Conservation (phyloP, 768 basidiomycete genomes). For the Collybia sordida region DNA sequence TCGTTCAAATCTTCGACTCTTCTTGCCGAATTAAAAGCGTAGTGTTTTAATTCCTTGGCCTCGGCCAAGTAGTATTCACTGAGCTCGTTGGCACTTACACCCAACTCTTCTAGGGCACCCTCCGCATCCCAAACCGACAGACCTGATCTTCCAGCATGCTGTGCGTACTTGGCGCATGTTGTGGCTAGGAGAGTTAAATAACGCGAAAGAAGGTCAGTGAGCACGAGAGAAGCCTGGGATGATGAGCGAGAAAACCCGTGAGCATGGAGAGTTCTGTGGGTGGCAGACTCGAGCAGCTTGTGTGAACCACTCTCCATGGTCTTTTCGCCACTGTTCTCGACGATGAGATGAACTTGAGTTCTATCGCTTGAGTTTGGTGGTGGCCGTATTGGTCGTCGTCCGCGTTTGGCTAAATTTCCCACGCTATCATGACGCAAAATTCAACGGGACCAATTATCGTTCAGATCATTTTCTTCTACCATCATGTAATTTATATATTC, state of each 20-base stretch:
- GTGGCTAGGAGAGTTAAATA: conserved; percentile 67
- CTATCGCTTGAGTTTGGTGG: background rate
- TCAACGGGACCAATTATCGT: too few relatives aligned
- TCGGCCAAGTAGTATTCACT: conserved; percentile 65
- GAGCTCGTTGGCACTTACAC: conserved; percentile 69
- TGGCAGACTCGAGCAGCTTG: conserved; percentile 66
- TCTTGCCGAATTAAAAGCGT: conserved; percentile 60
- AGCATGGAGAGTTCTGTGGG: conserved; percentile 71
- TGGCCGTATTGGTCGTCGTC: conserved; percentile 6
- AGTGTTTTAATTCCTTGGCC: conserved; percentile 66
- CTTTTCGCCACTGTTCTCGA: conserved; percentile 6
- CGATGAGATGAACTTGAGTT: conserved; percentile 2
- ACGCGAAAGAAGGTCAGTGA: conserved; percentile 75
- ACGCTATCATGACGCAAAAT: conserved; percentile 10
- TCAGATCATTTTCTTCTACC: too few relatives aligned
- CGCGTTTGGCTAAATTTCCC: conserved; percentile 16
- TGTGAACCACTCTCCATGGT: conserved; percentile 54
- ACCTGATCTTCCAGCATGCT: conserved; percentile 67
- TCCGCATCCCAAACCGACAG: conserved; percentile 61
- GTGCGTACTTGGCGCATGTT: conserved; percentile 71
- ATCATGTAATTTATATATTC: too few relatives aligned
- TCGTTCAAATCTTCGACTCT: conserved; percentile 74
- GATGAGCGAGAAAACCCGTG: conserved; percentile 79
- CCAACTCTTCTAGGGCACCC: conserved; percentile 72
- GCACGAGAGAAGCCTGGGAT: conserved; percentile 62